Base-by-base conservation (phyloP, 2,329 filamentous ascomycete genomes). In the Thelonectria blattea region DNA sequence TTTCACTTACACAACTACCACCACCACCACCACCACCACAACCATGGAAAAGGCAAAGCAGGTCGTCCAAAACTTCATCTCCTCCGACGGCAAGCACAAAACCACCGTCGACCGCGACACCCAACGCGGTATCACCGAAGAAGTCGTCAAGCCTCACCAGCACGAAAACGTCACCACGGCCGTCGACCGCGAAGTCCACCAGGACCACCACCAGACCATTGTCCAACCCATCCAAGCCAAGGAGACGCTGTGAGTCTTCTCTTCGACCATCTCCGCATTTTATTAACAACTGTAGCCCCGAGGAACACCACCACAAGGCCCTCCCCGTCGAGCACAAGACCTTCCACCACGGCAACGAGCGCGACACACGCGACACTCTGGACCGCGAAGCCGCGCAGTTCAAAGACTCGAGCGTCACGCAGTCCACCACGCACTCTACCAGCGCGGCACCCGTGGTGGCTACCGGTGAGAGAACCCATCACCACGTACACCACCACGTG, bases 141-240 rank as follows among this genome's bases (percentile, higher is more conserved):
- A 91, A 75, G 80, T 81, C 1, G 74, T 91, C 46, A 83, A 80
- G 60, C 84, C 83, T 45, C 81, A 84, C n/a, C 74, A 82, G 42
- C 87, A 90, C 56, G 86, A 91, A 70, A 76, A 88, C n/a, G 67
- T 85, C 10, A 81, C 79, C 18, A 88, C 85, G 1, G 88, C 86
- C 7, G 74, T 91, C 24, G 87, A 91, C 71, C 85, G 84, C 66
- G 89, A 91, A 68, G 78, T 91, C 4, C 88, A 91, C 71, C 88
- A 91, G 72, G 86, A 91, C 60, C 89, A 91, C 68, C 86, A 90
- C 73, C 88, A 91, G 73, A 89, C 87, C 48, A 87, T 86, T 0
- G 78, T 91, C 1, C 89, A 91, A 75, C 89, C 89, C 0, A 76
- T 92, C 22, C 46, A 66, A 12, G 60, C 64, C 15, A 69, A 70